Evolutionary conservation across 2,329 filamentous ascomycete species (phyloP).

Genomic region (Leptographium lundbergii): DNA sequence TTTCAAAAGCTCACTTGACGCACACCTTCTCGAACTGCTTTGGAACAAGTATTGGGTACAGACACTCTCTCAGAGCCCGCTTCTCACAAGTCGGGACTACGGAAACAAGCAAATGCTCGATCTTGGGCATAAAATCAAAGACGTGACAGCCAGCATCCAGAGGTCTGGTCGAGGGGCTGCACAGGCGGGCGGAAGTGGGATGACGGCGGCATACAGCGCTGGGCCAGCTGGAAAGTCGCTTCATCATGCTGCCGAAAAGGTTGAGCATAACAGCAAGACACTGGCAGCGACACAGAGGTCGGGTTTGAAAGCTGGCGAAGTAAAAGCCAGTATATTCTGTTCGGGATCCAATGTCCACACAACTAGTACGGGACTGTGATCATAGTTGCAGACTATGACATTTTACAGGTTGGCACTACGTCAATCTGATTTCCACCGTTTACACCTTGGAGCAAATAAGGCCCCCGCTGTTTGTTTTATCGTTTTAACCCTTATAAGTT

Average conservation of each 20-base stretch:
- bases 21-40: constrained; percentile 70
- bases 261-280: constrained; percentile 47
- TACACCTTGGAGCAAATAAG: too few relatives aligned
- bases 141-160: constrained; percentile 36
- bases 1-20: constrained; percentile 87
- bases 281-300: constrained; percentile 49
- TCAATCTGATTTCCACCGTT: background rate
- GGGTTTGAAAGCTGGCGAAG: constrained; percentile 47
- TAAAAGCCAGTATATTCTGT: constrained; percentile 50
- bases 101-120: constrained; percentile 87
- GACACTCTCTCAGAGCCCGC: constrained; percentile 79
- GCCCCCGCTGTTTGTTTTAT: too few relatives aligned
- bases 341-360: background rate
- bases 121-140: constrained; percentile 67
- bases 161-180: constrained; percentile 17
- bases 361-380: background rate
- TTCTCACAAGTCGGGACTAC: constrained; percentile 87
- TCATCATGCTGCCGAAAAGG: constrained; percentile 43
- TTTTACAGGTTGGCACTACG: background rate
- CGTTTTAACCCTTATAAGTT: too few relatives aligned
- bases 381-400: background rate
- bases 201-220: constrained; percentile 15
- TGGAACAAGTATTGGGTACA: constrained; percentile 99
- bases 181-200: constrained; percentile 15
- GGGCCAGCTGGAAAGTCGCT: constrained; percentile 16